Base-by-base conservation (phyloP, 2,329 filamentous ascomycete genomes). In the Sporothrix euskadiensis region DNA sequence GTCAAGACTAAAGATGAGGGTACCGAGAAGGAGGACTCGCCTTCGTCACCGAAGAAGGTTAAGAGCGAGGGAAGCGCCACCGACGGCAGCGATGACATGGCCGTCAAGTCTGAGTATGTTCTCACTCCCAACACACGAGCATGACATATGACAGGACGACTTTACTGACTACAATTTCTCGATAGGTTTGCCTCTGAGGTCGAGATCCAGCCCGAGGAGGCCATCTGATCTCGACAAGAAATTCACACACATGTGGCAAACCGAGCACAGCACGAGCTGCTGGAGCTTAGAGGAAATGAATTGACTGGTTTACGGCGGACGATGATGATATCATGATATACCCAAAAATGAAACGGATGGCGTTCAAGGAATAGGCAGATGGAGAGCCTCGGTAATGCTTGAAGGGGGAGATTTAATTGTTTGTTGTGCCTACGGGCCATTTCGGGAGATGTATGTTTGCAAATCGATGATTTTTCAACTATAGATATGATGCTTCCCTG, bases 21-120 rank as follows among this genome's bases (percentile, higher is more conserved):
- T 14, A 61, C 32, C 26, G 26, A 52, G 8, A 30, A n/a, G 26
- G 26, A 5, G 3, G 44, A 22, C 26, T 19, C 1, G 0, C 16
- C 61, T 10, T 56, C 61, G 1, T 61, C 76, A 3, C 57, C 73
- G 2, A 78, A 78, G 70, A 77, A 76, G 63, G n/a, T 70, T 30
- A 75, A 74, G 44, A 52, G 26, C 4, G 57, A 52, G 22, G 26
- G 32, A 69, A 22, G 44, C 44, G 14, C 19, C 44, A 6, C 44
- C 19, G 70, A 54, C 3, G 19, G 16, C 4, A 16, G 52, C 19
- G 57, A 63, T n/a, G 57, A 63, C 26, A 47, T 73, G 30, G 39
- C 68, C 0, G 54, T 75, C 2, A 75, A 75, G 73, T 56, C 73
- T 5, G 73, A 75, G 76, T 74, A 71, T 4, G 75, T 73, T 30